Base-by-base conservation (phyloP, 495 filamentous ascomycete species). In the Lasiosphaeria hispida region DNA sequence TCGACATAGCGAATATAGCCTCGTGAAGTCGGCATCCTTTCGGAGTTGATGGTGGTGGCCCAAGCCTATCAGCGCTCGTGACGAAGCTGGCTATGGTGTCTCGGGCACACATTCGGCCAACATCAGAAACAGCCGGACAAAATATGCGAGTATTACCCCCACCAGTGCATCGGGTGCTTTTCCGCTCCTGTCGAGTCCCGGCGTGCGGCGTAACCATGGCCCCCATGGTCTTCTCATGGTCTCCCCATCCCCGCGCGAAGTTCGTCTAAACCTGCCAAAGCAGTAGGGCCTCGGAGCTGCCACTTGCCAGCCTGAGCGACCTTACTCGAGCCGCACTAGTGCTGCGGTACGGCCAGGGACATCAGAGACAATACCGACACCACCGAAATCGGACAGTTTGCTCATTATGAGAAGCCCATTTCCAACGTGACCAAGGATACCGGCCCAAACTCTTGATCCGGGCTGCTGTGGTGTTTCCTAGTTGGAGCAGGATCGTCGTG, bases 181-280 rank as follows among this genome's bases (percentile, higher is more conserved):
- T 11, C 35, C 48, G 6, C 10, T 37, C 11, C 30, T 3, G 35
- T 17, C 43, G 50, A 41, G 30, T 38, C 39, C 18, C 50, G 50
- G 48, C 53, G 48, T 44, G 48, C 40, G 35, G 41, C 13, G 55
- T 58, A 51, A 59, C 49, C 47, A 14, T 52, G 30, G 9, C 18
- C 14, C 49, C 43, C 43, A 47, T 47, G 43, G 23, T 30, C 23
- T 5, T 5, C 23, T 5, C 23, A 30, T 30, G 23, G 23, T 4
- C 7, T 10, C 14, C 7, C 15, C 7, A 10, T 34, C 36, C 15
- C 49, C 36, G 35, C 49, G 14, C 49, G 30, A 17, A 34, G 14
- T 39, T 59, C 61, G 61, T 55, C 52, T 63, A 63, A 57, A 59
- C 55, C 40, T 63, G 61, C 61, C 61, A 35, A 14, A 30, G n/a